Conservation (phyloP, 2,329 filamentous ascomycete species). For the Mycogone perniciosa region DNA sequence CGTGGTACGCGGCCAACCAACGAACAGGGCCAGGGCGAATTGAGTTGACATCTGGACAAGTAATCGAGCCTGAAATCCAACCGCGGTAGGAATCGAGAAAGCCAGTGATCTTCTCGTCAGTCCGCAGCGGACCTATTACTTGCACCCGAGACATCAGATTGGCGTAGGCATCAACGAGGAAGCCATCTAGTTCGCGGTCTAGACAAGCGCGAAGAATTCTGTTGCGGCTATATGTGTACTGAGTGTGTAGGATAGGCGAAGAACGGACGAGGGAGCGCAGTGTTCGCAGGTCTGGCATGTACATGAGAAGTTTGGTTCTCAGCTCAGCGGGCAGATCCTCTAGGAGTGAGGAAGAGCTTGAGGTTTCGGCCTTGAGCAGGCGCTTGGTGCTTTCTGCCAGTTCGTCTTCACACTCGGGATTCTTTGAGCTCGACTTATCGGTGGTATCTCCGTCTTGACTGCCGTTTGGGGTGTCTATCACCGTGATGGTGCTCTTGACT, state of each 20-base stretch:
- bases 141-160: constrained; percentile 12
- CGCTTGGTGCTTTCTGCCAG: not conserved
- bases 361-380: not conserved
- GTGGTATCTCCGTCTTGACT: too few species aligned
- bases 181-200: constrained; percentile 16
- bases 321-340: not conserved
- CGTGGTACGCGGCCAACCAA: not conserved
- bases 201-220: constrained; percentile 15
- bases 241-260: constrained; percentile 17
- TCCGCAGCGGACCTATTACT: constrained; percentile 9
- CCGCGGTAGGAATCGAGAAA: constrained; percentile 7
- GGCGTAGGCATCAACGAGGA: constrained; percentile 17
- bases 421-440: not conserved
- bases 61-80: constrained; percentile 2
- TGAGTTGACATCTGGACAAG: not conserved
- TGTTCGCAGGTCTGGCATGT: constrained; percentile 11
- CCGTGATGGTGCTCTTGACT: too few species aligned
- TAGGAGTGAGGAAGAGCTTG: not conserved
- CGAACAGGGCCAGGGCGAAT: not conserved
- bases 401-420: not conserved
- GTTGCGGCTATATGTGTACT: constrained; percentile 16
- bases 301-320: constrained; percentile 10
- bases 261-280: constrained; percentile 14
- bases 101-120: constrained; percentile 3
- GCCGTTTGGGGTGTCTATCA: too few species aligned